Evolutionary conservation across 2,329 filamentous ascomycete species (phyloP), one percentile per base, ranked within the genome.

Genomic region (Fonsecaea monophora): DNA sequence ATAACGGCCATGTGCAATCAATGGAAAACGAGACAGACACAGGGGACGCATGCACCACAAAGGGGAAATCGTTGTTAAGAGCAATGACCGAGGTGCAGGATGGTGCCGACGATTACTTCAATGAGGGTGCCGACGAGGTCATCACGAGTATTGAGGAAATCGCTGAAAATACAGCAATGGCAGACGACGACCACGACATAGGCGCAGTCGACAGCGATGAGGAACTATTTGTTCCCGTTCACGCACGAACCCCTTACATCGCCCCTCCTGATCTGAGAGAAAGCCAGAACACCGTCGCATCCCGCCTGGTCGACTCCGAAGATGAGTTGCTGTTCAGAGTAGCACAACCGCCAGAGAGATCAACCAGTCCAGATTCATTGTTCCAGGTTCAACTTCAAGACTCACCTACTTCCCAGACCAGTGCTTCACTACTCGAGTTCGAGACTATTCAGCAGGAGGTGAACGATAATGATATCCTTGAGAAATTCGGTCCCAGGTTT

Each of bases 1-100:
- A 98, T 78, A 95, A 97, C 82, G 94, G 95, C 0, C 95, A 98
- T 79, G 77, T 97, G 60, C 77, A 85, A 59, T 77, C 86, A 74
- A 87, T 92, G 84, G 74, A 81, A 75, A 77, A 86, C 78, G 83
- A 89, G 75, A 79, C 85, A 70, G 82, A 86, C 79, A 75, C 78
- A 48, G 82, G 83, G 63, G 59, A 48, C 34, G 37, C 37, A 21
- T 45, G 54, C 59, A 53, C 68, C 12, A 32, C 48, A 18, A 68
- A 68, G 53, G 72, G 68, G 21, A 65, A 61, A 58, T 56, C 68
- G 9, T 59, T 73, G 35, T 53, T 73, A 25, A 64, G 65, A 65
- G 71, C 70, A 40, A 73, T 73, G 67, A 71, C 72, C 6, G 63
- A 61, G 25, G 66, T 60, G 6, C 42, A 50, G 13, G 62, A 66